Evolutionary conservation across 2,329 filamentous ascomycete species (phyloP).

Genomic region (Paecilomyces sp.): DNA sequence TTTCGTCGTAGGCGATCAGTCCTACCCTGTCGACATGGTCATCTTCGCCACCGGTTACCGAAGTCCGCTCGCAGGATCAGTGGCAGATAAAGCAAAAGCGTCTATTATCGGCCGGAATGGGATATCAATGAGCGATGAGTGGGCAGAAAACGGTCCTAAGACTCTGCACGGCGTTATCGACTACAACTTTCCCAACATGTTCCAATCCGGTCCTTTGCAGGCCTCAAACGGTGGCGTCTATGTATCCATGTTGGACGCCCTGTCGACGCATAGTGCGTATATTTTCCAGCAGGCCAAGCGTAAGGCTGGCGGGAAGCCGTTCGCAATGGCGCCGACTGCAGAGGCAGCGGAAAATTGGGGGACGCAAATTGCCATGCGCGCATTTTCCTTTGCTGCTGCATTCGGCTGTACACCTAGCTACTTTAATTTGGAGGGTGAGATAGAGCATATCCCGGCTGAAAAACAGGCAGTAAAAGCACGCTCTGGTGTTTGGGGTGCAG

Average conservation of each 20-base stretch:
- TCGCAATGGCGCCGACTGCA: slow-evolving; percentile 6
- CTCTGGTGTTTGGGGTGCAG: slow-evolving; percentile 19
- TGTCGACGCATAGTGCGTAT: slow-evolving; percentile 38
- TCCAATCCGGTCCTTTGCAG: slow-evolving; percentile 42
- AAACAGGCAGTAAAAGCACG: slow-evolving; percentile 24
- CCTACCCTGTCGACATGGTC: slow-evolving; percentile 43
- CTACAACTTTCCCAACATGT: slow-evolving; percentile 49
- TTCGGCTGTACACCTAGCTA: slow-evolving; percentile 51
- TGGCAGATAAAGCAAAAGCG: slow-evolving; percentile 26
- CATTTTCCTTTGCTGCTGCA: slow-evolving; percentile 33
- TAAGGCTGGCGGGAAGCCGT: not conserved
- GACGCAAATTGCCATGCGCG: slow-evolving; percentile 31
- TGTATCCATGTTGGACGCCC: slow-evolving; percentile 27
- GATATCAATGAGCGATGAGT: slow-evolving; percentile 40
- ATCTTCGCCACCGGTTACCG: slow-evolving; percentile 43
- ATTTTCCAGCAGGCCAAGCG: slow-evolving; percentile 29
- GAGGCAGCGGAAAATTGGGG: slow-evolving; percentile 45
- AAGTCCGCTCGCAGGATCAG: slow-evolving; percentile 16
- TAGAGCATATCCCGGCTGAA: slow-evolving; percentile 12
- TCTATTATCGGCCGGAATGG: slow-evolving; percentile 40
- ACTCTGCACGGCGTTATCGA: slow-evolving; percentile 49
- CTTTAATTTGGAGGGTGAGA: slow-evolving; percentile 41
- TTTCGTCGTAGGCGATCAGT: slow-evolving; percentile 34
- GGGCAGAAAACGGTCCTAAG: slow-evolving; percentile 32
- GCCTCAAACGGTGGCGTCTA: slow-evolving; percentile 33